These are phyloP conservation scores for Sophora flavescens DNA, from an alignment of 306 rosid species.

Conservation along the genomic window DNA sequence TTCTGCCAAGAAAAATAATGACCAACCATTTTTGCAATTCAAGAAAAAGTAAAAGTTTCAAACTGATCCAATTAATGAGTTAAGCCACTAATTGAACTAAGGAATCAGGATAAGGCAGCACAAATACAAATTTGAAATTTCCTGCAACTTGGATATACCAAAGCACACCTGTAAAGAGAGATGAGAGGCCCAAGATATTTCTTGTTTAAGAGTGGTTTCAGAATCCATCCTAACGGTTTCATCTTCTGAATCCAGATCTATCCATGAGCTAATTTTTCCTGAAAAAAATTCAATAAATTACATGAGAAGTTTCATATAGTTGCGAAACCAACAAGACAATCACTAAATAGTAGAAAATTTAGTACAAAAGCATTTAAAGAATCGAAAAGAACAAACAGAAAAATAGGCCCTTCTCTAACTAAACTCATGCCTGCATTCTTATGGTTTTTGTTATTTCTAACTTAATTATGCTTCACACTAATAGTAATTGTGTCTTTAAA, in stretches of 20 bases:
- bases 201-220: conserved; percentile 92
- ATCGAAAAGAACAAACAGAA: neutral
- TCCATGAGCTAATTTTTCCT: conserved; percentile 97
- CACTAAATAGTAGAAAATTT: neutral
- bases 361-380: neutral
- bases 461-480: too few relatives aligned
- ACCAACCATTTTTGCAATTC: neutral
- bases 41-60: neutral
- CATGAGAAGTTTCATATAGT: conserved; percentile 28
- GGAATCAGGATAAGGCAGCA: conserved; percentile 18
- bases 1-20: neutral
- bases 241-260: conserved; percentile 93
- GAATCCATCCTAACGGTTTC: conserved; percentile 76
- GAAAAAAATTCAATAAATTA: conserved; percentile 29
- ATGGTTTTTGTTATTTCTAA: too few relatives aligned
- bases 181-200: conserved; percentile 99
- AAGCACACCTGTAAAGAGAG: conserved; percentile 91
- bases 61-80: conserved; percentile 12
- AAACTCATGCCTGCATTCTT: too few relatives aligned
- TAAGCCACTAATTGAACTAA: neutral
- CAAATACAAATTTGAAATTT: conserved; percentile 26
- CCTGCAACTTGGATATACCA: conserved; percentile 20
- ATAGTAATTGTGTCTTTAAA: too few relatives aligned
- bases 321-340: neutral
- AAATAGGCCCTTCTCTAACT: neutral